phyloP scores from a whole-genome alignment of 2,329 filamentous ascomycete genomes.

The Epichloe typhina region DNA sequence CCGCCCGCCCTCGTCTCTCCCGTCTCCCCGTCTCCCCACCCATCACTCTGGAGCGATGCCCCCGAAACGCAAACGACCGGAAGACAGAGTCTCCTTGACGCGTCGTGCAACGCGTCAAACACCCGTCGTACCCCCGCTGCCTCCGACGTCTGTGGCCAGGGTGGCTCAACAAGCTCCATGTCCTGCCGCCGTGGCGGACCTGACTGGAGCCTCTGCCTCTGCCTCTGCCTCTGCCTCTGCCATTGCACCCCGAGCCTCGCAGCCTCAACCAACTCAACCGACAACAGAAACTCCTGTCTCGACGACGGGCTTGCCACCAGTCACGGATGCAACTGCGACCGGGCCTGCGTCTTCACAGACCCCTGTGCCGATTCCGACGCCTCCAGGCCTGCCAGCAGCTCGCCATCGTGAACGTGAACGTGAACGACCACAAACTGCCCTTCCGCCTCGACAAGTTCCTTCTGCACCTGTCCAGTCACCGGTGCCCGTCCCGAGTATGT shows the following conservation, averaged over 20 bases:
- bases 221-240: neutral
- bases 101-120: constrained; percentile 29
- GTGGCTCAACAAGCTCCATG: constrained; percentile 4
- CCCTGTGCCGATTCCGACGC: constrained; percentile 7
- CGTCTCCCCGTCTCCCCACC: neutral
- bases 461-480: constrained; percentile 1
- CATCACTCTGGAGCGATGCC: constrained; percentile 16
- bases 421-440: constrained; percentile 5
- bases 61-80: constrained; percentile 24
- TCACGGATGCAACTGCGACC: constrained; percentile 3
- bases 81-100: constrained; percentile 16
- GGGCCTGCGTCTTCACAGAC: constrained; percentile 9
- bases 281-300: neutral
- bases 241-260: neutral
- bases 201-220: neutral
- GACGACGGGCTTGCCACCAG: neutral
- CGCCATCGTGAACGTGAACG: constrained; percentile 7
- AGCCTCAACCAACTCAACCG: neutral
- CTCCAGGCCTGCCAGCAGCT: constrained; percentile 12
- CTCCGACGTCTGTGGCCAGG: constrained; percentile 8
- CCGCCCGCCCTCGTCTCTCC: neutral
- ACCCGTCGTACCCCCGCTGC: constrained; percentile 17
- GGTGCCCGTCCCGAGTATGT: constrained; percentile 4
- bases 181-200: neutral
- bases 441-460: constrained; percentile 1